Evolutionary conservation across 345 rosid species (phyloP).

Genomic region (Citrus hindsii): DNA sequence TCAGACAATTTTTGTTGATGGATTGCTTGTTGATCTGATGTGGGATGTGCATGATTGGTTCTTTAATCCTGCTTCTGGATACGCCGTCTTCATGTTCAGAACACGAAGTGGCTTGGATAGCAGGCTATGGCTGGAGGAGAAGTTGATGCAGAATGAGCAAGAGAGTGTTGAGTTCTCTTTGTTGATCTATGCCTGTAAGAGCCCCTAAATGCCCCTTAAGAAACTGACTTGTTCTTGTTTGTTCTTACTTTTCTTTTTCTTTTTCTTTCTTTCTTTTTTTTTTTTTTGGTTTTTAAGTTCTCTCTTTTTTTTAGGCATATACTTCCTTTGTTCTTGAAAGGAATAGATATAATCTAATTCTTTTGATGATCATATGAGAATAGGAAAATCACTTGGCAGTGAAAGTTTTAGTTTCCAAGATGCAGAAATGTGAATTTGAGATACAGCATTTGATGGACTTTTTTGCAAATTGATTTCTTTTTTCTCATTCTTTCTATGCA

Average conservation of each 20-base stretch:
- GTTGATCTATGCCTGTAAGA: constrained; percentile 78
- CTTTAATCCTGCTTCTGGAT: constrained; percentile 48
- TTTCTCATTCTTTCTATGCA: not conserved
- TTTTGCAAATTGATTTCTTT: not conserved
- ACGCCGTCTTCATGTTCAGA: constrained; percentile 88
- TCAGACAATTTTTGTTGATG: constrained; percentile 80
- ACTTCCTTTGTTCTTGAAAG: constrained; percentile 31
- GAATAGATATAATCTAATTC: constrained; percentile 31
- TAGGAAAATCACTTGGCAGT: constrained; percentile 14
- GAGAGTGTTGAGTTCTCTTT: constrained; percentile 68
- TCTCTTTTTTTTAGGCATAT: not conserved
- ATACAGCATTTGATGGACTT: not conserved
- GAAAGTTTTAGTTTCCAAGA: constrained; percentile 11
- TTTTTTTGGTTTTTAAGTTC: too few relatives aligned
- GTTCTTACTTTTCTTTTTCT: not conserved
- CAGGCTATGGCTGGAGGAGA: constrained; percentile 73
- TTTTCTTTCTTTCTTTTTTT: not conserved
- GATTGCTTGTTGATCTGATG: constrained; percentile 75
- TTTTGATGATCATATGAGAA: constrained; percentile 21
- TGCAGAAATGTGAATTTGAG: constrained; percentile 23
- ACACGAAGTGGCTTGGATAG: constrained; percentile 75
- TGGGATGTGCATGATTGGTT: constrained; percentile 99
- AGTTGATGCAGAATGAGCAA: constrained; percentile 52
- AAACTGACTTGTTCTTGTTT: constrained; percentile 9
- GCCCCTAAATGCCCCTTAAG: constrained; percentile 40